Evolutionary conservation across 2,329 filamentous ascomycete species (phyloP), one percentile per base, ranked within the genome.

Genomic region (Penicillium sclerotigenum): DNA sequence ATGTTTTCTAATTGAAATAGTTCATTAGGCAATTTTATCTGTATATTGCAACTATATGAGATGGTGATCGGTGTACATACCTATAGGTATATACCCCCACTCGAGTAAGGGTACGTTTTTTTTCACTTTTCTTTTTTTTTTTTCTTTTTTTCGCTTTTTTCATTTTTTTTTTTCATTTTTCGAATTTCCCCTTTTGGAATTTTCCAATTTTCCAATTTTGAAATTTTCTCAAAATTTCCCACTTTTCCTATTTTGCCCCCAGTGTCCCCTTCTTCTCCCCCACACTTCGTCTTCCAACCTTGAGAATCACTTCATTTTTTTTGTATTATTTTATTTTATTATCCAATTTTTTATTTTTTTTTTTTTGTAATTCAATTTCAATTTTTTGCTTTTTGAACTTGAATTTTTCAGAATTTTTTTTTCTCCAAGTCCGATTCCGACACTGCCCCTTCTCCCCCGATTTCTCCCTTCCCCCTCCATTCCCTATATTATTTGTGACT

Each of bases 221-320:
- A 46, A 36, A 57, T 51, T 58, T 31, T 5, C 24, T 18, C 3
- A 29, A 29, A 46, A 42, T 42, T 56, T 52, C 57, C 59, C 58
- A 57, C 51, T 57, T 64, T 57, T 61, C 42, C 36, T 43, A 28
- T 59, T 73, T 67, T 16, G 63, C 69, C 58, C 58, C 70, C 64
- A 24, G 58, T 64, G 56, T 66, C 68, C 38, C 34, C 52, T 24
- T 56, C 59, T 71, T 75, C 77, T 64, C 58, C 64, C 64, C 65
- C 67, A 67, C 63, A 62, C 22, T 52, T 40, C n/a, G 45, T 26
- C 46, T 46, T 48, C 22, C n/a, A 52, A 49, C 48, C 28, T 56
- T 53, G 40, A 51, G 42, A 45, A 37, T 57, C 37, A 46, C 48
- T 59, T 52, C 57, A 52, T 50, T 41, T 53, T 41, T 53, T 47